Evolutionary conservation across 2,329 filamentous ascomycete genomes (phyloP).

Genomic region (Talaromyces albobiverticillius): DNA sequence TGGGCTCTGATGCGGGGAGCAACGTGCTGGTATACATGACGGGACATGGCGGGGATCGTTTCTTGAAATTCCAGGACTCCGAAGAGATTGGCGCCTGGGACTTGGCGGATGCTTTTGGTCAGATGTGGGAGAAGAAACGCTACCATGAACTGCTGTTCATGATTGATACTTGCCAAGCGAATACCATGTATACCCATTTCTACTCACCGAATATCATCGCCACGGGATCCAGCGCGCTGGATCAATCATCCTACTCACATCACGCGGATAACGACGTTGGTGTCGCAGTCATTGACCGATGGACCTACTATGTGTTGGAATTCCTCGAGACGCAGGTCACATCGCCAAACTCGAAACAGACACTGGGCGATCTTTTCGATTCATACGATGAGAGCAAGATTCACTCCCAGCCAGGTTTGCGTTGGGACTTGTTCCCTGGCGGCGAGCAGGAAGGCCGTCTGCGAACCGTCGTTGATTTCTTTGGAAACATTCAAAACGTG

Average conservation of each 20-base stretch:
- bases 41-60: slow-evolving; percentile 95
- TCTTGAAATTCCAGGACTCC: slow-evolving; percentile 96
- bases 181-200: slow-evolving; percentile 98
- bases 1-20: slow-evolving; percentile 90
- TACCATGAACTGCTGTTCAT: slow-evolving; percentile 99
- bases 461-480: slow-evolving; percentile 90
- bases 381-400: slow-evolving; percentile 95
- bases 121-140: slow-evolving; percentile 99
- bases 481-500: slow-evolving; percentile 96
- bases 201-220: slow-evolving; percentile 98
- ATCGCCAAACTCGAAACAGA: slow-evolving; percentile 82
- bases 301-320: slow-evolving; percentile 97
- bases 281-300: slow-evolving; percentile 96
- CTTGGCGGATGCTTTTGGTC: slow-evolving; percentile 92
- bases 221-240: slow-evolving; percentile 91
- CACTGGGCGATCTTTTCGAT: slow-evolving; percentile 90
- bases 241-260: slow-evolving; percentile 95
- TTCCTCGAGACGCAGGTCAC: slow-evolving; percentile 89
- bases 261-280: slow-evolving; percentile 98
- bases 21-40: slow-evolving; percentile 99
- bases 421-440: slow-evolving; percentile 92
- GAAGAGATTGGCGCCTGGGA: slow-evolving; percentile 98
- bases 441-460: slow-evolving; percentile 74
- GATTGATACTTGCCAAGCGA: slow-evolving; percentile 99
- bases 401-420: slow-evolving; percentile 83